Conservation (phyloP, 345 rosid species). For the Brassica rapa region DNA sequence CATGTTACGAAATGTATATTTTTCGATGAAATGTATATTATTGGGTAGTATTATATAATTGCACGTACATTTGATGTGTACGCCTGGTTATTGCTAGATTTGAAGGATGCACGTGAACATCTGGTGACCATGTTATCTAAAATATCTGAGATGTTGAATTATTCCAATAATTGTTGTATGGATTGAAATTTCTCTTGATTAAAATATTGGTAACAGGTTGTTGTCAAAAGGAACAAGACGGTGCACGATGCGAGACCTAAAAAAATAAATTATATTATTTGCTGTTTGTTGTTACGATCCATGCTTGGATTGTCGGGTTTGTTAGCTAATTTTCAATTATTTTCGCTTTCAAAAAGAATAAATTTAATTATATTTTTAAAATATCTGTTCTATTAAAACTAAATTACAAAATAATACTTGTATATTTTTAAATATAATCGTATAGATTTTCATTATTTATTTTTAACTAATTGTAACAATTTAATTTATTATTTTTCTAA, state of each 20-base stretch:
- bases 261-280: slow-evolving; percentile 5
- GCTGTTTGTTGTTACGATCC: slow-evolving; percentile 37
- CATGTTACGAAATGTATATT: not conserved
- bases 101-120: slow-evolving; percentile 37
- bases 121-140: slow-evolving; percentile 4
- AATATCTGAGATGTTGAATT: slow-evolving; percentile 25
- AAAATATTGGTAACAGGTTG: slow-evolving; percentile 30
- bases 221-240: slow-evolving; percentile 38
- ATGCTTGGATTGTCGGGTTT: slow-evolving; percentile 34
- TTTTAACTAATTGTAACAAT: too few species aligned
- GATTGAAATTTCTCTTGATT: not conserved
- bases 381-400: too few species aligned
- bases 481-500: too few species aligned
- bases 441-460: too few species aligned
- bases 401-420: too few species aligned
- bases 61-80: slow-evolving; percentile 21
- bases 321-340: slow-evolving; percentile 6
- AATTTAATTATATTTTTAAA: not conserved
- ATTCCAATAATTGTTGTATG: slow-evolving; percentile 20
- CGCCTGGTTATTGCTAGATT: slow-evolving; percentile 29
- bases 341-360: not conserved
- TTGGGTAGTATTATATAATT: not conserved
- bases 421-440: too few species aligned
- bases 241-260: slow-evolving; percentile 39
- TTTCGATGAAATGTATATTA: not conserved